These are phyloP conservation scores for Colletotrichum falcatum DNA, from an alignment of 2,329 filamentous ascomycete genomes.

Conservation along the genomic window DNA sequence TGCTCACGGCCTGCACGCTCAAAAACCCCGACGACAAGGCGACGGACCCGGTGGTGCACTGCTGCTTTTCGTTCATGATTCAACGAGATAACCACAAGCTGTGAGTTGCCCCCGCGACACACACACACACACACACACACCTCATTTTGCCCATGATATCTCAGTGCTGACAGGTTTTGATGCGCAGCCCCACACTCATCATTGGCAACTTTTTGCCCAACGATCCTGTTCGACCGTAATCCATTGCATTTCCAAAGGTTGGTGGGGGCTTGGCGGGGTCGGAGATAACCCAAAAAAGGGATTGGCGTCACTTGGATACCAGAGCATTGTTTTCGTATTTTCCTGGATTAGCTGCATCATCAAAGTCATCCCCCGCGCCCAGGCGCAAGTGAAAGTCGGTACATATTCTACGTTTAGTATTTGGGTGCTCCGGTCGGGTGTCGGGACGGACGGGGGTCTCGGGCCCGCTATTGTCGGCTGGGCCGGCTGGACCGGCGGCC, in stretches of 20 bases:
- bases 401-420: not conserved
- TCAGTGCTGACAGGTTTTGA: slow-evolving; percentile 48
- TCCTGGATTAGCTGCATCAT: slow-evolving; percentile 1
- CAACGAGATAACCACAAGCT: slow-evolving; percentile 95
- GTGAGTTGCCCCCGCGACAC: slow-evolving; percentile 75
- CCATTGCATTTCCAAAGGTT: slow-evolving; percentile 53
- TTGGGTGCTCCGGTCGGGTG: not conserved
- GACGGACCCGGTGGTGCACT: slow-evolving; percentile 81
- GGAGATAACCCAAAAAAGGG: slow-evolving; percentile 19
- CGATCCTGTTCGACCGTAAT: slow-evolving; percentile 60
- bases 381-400: not conserved
- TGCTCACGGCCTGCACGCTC: slow-evolving; percentile 91
- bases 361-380: not conserved
- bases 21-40: slow-evolving; percentile 82
- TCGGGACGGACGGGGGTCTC: not conserved
- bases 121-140: not conserved
- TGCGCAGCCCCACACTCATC: slow-evolving; percentile 85
- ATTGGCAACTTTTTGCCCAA: slow-evolving; percentile 97
- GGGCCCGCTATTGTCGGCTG: not conserved
- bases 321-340: slow-evolving; percentile 25
- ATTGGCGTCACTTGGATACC: slow-evolving; percentile 38
- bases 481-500: not conserved
- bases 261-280: not conserved
- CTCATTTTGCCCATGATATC: not conserved
- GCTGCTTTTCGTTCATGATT: slow-evolving; percentile 98